Evolutionary conservation across 2,329 filamentous ascomycete genomes (phyloP).

Genomic region (Botrytis squamosa): DNA sequence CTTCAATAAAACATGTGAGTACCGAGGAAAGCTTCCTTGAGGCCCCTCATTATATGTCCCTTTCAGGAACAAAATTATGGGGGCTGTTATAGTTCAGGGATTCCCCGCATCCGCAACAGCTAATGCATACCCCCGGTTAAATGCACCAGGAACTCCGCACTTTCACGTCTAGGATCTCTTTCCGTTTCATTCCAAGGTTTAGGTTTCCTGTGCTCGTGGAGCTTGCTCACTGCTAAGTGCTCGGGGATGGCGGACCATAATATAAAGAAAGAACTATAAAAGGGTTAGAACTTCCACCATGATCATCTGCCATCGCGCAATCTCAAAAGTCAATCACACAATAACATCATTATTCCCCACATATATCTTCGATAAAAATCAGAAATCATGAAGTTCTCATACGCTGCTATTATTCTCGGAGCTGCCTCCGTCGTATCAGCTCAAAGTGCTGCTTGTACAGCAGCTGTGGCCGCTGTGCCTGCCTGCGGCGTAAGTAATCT

Average conservation of each 20-base stretch:
- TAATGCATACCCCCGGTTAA: background rate
- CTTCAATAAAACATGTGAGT: background rate
- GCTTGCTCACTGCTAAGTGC: background rate
- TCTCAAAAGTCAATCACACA: background rate
- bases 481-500: constrained; percentile 12
- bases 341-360: background rate
- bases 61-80: background rate
- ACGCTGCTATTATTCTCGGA: constrained; percentile 8
- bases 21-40: background rate
- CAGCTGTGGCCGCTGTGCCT: constrained; percentile 6
- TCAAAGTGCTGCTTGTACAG: constrained; percentile 11
- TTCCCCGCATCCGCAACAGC: constrained; percentile 10
- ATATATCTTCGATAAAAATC: background rate
- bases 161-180: background rate
- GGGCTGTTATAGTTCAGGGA: background rate
- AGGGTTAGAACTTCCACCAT: background rate
- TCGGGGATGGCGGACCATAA: background rate
- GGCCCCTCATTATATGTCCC: background rate
- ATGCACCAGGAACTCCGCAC: background rate
- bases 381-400: constrained; percentile 16
- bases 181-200: background rate
- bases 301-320: background rate
- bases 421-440: constrained; percentile 7
- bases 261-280: background rate
- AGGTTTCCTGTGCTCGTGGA: background rate